These are phyloP conservation scores for Dactylellina leptospora DNA, from an alignment of 2,329 filamentous ascomycete genomes.

Conservation along the genomic window DNA sequence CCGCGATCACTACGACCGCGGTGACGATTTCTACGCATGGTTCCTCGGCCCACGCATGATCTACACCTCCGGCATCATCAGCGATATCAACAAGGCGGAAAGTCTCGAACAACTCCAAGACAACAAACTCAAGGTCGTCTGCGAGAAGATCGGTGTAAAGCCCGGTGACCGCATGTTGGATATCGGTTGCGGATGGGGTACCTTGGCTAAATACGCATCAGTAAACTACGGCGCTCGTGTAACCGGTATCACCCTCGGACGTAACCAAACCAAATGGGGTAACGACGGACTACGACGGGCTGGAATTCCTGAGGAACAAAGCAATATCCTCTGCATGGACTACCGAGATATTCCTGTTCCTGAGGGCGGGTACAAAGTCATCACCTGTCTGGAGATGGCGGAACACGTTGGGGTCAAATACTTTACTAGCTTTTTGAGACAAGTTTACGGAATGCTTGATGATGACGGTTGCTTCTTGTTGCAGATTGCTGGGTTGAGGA, in stretches of 20 bases:
- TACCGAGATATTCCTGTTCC: constrained; percentile 92
- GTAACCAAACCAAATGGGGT: constrained; percentile 97
- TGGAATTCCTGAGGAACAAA: constrained; percentile 85
- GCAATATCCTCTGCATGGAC: constrained; percentile 91
- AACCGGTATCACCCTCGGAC: constrained; percentile 90
- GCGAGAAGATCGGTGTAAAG: constrained; percentile 90
- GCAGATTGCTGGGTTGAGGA: constrained; percentile 91
- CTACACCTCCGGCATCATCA: constrained; percentile 95
- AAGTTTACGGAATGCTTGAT: constrained; percentile 94
- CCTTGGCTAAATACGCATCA: constrained; percentile 89
- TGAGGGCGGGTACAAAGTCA: constrained; percentile 85
- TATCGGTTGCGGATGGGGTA: constrained; percentile 98
- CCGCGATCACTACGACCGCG: constrained; percentile 95
- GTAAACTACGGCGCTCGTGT: constrained; percentile 87
- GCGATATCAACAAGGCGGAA: constrained; percentile 86
- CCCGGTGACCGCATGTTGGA: constrained; percentile 85
- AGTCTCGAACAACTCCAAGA: constrained; percentile 94
- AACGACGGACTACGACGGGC: constrained; percentile 85
- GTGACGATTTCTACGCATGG: constrained; percentile 98
- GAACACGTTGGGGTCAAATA: constrained; percentile 97
- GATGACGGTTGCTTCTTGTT: constrained; percentile 96
- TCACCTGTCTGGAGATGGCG: constrained; percentile 97
- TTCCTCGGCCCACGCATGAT: constrained; percentile 99
- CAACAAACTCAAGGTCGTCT: constrained; percentile 94
- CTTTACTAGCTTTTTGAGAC: constrained; percentile 79